These are phyloP conservation scores for Ramichloridium luteum DNA, from an alignment of 2,329 filamentous ascomycete genomes.

Conservation along the genomic window DNA sequence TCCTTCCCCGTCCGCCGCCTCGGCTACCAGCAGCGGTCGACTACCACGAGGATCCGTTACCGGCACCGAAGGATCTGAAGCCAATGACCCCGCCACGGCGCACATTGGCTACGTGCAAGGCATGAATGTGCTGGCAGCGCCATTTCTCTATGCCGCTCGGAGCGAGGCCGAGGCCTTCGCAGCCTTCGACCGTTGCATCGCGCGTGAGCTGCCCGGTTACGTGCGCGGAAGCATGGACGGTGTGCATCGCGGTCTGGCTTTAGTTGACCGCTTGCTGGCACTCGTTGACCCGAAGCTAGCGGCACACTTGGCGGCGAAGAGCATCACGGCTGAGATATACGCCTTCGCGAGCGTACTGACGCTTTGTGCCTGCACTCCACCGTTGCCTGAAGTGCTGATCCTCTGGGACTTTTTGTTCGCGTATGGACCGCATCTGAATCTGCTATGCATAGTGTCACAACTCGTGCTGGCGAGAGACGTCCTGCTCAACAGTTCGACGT, in stretches of 20 bases:
- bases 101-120: constrained; percentile 90
- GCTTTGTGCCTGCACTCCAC: constrained; percentile 88
- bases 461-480: constrained; percentile 76
- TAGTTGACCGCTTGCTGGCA: constrained; percentile 84
- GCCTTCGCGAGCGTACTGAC: constrained; percentile 93
- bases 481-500: constrained; percentile 76
- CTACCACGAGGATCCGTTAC: constrained; percentile 29
- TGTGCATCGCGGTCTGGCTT: constrained; percentile 77
- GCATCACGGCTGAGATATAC: constrained; percentile 85
- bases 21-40: constrained; percentile 12
- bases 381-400: constrained; percentile 79
- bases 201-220: constrained; percentile 80
- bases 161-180: constrained; percentile 93
- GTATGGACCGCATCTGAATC: constrained; percentile 87
- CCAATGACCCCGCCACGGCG: constrained; percentile 39
- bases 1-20: constrained; percentile 23
- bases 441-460: constrained; percentile 92
- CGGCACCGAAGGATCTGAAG: constrained; percentile 53
- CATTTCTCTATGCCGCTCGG: constrained; percentile 85
- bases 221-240: constrained; percentile 95
- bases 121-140: constrained; percentile 95
- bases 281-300: constrained; percentile 85
- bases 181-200: constrained; percentile 78
- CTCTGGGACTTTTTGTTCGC: constrained; percentile 97
- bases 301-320: constrained; percentile 70